Evolutionary conservation across 257 asterid genomes (phyloP), one percentile per base, ranked within the genome.

Genomic region (Cordia subcordata): DNA sequence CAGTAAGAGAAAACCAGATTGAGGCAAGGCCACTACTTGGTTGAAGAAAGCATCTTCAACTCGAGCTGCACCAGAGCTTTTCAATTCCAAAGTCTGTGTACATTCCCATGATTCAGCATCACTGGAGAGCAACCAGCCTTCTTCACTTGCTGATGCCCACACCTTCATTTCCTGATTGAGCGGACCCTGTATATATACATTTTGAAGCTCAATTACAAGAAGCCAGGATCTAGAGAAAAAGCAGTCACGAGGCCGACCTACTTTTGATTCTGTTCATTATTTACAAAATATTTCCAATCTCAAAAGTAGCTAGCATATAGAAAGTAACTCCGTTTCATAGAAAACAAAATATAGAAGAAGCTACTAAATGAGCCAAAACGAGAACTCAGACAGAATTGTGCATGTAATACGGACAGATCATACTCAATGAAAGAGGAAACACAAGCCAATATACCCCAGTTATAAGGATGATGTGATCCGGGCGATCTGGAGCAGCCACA

Each of bases 121-220:
- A 72, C 92, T 85, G 20, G 97, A 90, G 70, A 87, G 99, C 75
- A 93, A 78, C 96, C 96, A 90, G 17, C 99, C 99, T 72, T 93
- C 99, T 73, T 90, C 97, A 80, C 96, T 83, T 51, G 84, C 77
- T 71, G 96, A 89, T 58, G 80, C 76, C 99, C 99, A 93, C 54
- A 90, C 82, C 76, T 85, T 92, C 54, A 88, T 38, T 72, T 88
- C 99, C 66, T 84, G 84, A 75, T 93, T 93, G 55, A 87, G 77
- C 53, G 94, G 90, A 23, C 99, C 99, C 99, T 93, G 84, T 20
- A 55, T 8, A 27, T 27, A 27, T 27, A 27, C 35, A n/a, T n/a
- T 27, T 27, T 27, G 35, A 27, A 27, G 35, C 35, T 27, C 6
- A 27, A 27, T 27, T 27, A 27, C 6, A 27, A 27, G 4, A 27